Base-by-base conservation (phyloP, 2,329 filamentous ascomycete species). In the Colletotrichum scovillei region DNA sequence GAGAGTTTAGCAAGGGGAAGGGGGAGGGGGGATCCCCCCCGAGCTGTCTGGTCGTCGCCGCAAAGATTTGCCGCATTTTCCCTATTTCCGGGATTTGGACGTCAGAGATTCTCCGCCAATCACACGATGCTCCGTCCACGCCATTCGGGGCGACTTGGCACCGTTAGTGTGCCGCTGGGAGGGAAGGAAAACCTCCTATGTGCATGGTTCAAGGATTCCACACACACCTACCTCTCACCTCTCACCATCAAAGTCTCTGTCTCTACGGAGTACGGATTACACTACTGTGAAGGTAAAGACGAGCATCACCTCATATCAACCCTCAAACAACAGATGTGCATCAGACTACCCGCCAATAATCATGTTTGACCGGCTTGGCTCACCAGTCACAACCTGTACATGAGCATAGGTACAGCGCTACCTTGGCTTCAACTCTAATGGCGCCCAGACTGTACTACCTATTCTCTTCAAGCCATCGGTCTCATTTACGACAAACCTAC, bases 71-170 rank as follows among this genome's bases (percentile, higher is more conserved):
- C 69, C 69, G 72, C 67, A 53, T 75, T 71, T 63, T 74, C 66
- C 71, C 73, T 64, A 74, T 74, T 75, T 71, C 73, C 65, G 71
- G 73, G 63, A 74, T 75, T 75, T 32, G 38, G 35, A 35, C 16
- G 58, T 16, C 49, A 32, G 38, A 69, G 65, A 74, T 75, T 74
- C 67, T 74, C 73, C 73, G 73, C 73, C 73, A 75, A 75, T 75
- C 52, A 56, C 32, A 69, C 14, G 22, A 11, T 14, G 38, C 26
- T 19, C 46, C 11, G 24, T 32, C 52, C 69, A 58, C 53, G 28
- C 58, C 58, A 38, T 69, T 58, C 26, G 57, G 52, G 42, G 38
- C 60, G 56, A 71, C 71, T 71, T 70, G 60, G 67, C 71, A 71
- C 62, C 60, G 70, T 64, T 65, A 70, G 65, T 60, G 66, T 63